phyloP scores from a whole-genome alignment of 1,139 yeast species.

The Pichia sp. region DNA sequence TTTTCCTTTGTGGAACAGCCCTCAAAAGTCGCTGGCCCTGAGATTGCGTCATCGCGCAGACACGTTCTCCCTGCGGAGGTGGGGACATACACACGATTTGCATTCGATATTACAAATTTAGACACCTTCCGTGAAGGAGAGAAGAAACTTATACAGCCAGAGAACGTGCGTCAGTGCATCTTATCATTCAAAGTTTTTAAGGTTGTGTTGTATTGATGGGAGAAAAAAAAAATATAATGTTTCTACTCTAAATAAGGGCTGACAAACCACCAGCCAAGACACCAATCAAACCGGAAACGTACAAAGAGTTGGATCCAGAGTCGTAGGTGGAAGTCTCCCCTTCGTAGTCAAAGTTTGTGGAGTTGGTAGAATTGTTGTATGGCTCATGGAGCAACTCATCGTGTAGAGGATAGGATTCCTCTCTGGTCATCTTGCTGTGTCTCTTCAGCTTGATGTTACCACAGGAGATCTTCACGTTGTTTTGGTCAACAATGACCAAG shows the following conservation, averaged over 20 bases:
- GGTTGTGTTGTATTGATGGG: not conserved
- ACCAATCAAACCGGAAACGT: constrained; percentile 14
- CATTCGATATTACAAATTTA: not conserved
- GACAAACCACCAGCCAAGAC: constrained; percentile 21
- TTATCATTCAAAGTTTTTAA: not conserved
- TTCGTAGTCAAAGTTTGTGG: constrained; percentile 1
- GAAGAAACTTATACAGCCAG: not conserved
- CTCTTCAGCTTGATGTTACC: constrained; percentile 33
- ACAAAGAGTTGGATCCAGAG: constrained; percentile 14
- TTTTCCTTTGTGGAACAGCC: not conserved
- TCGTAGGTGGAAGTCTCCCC: constrained; percentile 8
- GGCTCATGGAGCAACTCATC: constrained; percentile 2
- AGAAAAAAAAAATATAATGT: not conserved
- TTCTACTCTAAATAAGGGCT: constrained; percentile 14
- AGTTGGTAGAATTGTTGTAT: constrained; percentile 5
- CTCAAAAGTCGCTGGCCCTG: no score
- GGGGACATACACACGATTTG: not conserved
- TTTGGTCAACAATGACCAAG: constrained; percentile 48
- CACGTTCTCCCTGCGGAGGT: not conserved
- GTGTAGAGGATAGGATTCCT: not conserved
- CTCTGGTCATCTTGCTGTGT: constrained; percentile 13
- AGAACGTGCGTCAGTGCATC: not conserved
- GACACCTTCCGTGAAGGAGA: not conserved
- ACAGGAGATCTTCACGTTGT: constrained; percentile 53
- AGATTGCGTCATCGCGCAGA: not conserved